A percentile compares a stretch with the other conserved stretches of the same genome.
phyloP scores from a whole-genome alignment of 164 flowering plant species.

The Liquidambar formosana region DNA sequence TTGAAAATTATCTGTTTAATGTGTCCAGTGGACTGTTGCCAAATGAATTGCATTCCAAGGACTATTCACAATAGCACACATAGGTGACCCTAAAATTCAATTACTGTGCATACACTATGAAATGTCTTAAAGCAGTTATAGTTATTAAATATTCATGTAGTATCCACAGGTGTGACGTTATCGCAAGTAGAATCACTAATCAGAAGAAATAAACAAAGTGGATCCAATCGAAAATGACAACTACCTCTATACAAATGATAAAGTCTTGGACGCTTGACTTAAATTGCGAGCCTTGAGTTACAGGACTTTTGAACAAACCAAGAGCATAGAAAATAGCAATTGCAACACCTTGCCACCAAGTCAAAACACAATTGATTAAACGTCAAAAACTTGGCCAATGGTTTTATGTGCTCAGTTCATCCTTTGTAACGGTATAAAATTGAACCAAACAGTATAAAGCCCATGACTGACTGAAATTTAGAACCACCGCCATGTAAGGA shows the following conservation, averaged over 20 bases:
- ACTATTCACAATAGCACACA: background rate
- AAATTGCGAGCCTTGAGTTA: conserved; percentile 83
- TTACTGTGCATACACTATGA: background rate
- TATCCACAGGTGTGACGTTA: no score
- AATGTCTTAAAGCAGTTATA: background rate
- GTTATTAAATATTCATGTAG: background rate
- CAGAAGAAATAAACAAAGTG: background rate
- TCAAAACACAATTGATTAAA: conserved; percentile 96
- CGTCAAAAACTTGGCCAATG: conserved; percentile 81
- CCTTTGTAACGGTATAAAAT: conserved; percentile 81
- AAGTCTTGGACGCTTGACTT: conserved; percentile 92
- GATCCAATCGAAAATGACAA: conserved; percentile 13
- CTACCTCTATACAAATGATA: conserved; percentile 99
- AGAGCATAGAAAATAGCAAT: conserved; percentile 75
- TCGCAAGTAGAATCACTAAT: background rate
- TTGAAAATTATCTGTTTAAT: background rate
- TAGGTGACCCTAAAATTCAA: background rate
- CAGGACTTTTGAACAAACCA: conserved; percentile 81
- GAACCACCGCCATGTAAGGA: conserved; percentile 86
- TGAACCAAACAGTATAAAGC: conserved; percentile 95
- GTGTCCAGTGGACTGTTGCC: background rate
- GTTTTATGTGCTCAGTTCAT: conserved; percentile 87
- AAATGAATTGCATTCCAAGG: background rate
- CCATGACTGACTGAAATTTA: conserved; percentile 98
- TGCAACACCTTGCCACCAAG: conserved; percentile 99